Base-by-base conservation (phyloP, 495 filamentous ascomycete genomes). In the Hyaloscypha finlandica region DNA sequence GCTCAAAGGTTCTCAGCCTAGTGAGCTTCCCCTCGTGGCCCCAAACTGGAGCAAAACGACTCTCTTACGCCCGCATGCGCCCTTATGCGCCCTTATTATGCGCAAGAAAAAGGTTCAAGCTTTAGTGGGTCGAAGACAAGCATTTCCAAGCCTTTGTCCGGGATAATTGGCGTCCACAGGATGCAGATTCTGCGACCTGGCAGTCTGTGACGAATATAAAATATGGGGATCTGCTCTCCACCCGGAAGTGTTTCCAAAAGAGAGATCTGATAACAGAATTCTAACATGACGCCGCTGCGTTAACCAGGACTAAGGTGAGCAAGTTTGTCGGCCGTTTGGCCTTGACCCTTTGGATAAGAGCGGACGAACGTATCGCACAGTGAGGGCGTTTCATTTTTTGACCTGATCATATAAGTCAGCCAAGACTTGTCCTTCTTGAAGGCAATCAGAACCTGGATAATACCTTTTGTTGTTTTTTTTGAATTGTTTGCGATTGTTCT, bases 1-100 rank as follows among this genome's bases (percentile, higher is more conserved):
- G 54, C 63, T 58, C 63, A 59, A 58, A 59, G 4, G 54, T 65
- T 59, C 63, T 65, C 63, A 64, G 12, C 33, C 29, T 8, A n/a
- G n/a, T n/a, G n/a, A n/a, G n/a, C 19, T n/a, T 6, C 51, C 8
- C 22, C 51, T 53, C 19, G 19, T 11, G 22, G 22, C 51, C 6
- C 25, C 20, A 56, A 56, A 56, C 53, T 56, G 53, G 53, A 6
- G 53, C 53, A 56, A 56, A 19, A 48, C 42, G 42, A 48, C 16
- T 6, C 42, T 48, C 8, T 48, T 19, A 48, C 9, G 42, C 11
- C 42, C 9, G 42, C 16, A 11, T 48, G 42, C 42, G 42, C 6
- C 16, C 42, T 48, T 48, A 48, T 48, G 42, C 42, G 42, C 42
- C n/a, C n/a, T n/a, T n/a, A n/a, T 48, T 48, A 48, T 48, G 42